Evolutionary conservation across 2,329 filamentous ascomycete genomes (phyloP).

Genomic region (Chrysoporthe austroafricana): DNA sequence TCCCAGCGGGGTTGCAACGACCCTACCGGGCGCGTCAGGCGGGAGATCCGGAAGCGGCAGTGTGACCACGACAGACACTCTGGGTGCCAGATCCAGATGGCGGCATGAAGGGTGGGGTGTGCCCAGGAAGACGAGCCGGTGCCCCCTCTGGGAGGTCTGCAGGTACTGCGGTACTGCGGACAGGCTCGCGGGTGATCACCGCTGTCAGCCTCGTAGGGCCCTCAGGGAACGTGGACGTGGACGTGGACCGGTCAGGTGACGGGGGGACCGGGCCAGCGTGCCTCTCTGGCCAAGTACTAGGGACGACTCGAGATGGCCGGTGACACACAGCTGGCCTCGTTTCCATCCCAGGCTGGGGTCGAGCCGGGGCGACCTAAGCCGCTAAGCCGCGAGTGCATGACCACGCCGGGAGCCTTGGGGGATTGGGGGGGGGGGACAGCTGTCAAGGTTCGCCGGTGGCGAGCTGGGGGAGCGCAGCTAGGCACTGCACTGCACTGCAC

Average conservation of each 20-base stretch:
- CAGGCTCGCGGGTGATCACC: background rate
- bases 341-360: background rate
- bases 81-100: background rate
- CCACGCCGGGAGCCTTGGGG: background rate
- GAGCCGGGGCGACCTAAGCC: background rate
- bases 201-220: background rate
- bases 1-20: slow-evolving; percentile 8
- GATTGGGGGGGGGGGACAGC: background rate
- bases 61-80: slow-evolving; percentile 2
- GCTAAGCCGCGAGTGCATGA: background rate
- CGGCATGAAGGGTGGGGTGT: background rate
- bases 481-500: background rate
- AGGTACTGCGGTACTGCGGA: background rate
- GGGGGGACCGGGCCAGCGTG: background rate
- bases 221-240: background rate
- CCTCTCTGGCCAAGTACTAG: background rate
- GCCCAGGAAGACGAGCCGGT: background rate
- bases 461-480: background rate
- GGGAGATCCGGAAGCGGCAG: slow-evolving; percentile 8
- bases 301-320: background rate
- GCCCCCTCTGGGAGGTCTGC: background rate
- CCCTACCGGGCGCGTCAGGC: background rate
- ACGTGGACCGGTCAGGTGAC: background rate
- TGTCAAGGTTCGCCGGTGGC: background rate
- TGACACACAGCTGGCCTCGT: background rate